Percentiles rank a stretch among this genome's conserved stretches.
phyloP scores from a whole-genome alignment of 1,284 basidiomycete species.

The Sporisorium sorghi region DNA sequence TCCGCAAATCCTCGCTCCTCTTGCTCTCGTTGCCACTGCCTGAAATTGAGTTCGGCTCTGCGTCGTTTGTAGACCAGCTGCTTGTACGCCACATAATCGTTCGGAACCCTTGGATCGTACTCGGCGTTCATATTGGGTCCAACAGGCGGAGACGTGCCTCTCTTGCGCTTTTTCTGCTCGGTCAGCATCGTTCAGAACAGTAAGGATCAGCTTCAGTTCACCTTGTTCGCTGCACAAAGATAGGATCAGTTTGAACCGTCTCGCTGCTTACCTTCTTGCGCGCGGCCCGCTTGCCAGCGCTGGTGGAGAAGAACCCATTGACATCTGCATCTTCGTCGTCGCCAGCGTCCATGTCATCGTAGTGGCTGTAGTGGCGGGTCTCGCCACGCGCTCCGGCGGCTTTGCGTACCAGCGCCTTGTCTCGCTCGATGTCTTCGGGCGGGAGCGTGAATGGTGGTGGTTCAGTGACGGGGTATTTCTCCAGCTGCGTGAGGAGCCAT shows the following conservation, averaged over 20 bases:
- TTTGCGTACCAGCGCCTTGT: constrained; percentile 23
- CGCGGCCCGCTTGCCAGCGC: constrained; percentile 34
- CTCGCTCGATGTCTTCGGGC: constrained; percentile 33
- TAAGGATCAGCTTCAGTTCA: neutral
- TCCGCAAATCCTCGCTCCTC: constrained; percentile 22
- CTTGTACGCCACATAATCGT: constrained; percentile 61
- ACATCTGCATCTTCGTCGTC: constrained; percentile 54
- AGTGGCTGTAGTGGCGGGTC: neutral
- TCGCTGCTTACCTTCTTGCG: constrained; percentile 43
- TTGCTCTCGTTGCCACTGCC: constrained; percentile 19
- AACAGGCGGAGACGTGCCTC: constrained; percentile 28
- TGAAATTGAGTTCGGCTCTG: constrained; percentile 21
- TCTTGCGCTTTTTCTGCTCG: constrained; percentile 39
- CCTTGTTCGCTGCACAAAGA: neutral
- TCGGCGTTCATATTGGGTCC: constrained; percentile 57
- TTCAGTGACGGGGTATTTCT: constrained; percentile 16
- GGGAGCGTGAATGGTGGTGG: constrained; percentile 34
- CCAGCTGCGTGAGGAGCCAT: constrained; percentile 17
- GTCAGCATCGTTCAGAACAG: neutral
- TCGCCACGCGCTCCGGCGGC: constrained; percentile 26
- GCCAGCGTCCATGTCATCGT: constrained; percentile 23
- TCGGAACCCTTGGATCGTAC: constrained; percentile 63
- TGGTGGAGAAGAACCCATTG: constrained; percentile 49
- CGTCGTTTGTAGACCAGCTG: constrained; percentile 51
- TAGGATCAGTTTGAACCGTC: no score